These are phyloP conservation scores for Proliferodiscus dingleyae DNA, from an alignment of 2,329 filamentous ascomycete species.

Conservation along the genomic window DNA sequence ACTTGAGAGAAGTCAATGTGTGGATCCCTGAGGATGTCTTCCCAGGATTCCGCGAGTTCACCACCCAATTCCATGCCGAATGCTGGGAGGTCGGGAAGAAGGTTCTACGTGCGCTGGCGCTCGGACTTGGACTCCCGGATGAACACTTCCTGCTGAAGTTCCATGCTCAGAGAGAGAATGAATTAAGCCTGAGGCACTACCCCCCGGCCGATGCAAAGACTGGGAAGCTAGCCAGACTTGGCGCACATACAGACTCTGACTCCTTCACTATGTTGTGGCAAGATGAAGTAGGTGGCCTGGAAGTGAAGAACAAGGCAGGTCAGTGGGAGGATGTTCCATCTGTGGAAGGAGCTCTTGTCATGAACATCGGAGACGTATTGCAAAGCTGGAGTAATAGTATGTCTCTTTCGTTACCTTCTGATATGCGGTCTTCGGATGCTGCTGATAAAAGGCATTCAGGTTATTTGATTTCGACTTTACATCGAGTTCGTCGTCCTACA, in stretches of 20 bases:
- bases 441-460: constrained; percentile 29
- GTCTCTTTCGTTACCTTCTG: not conserved
- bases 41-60: constrained; percentile 42
- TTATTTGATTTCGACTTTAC: constrained; percentile 23
- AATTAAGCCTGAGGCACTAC: constrained; percentile 39
- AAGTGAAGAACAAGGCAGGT: constrained; percentile 38
- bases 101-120: constrained; percentile 9
- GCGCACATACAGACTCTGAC: constrained; percentile 39
- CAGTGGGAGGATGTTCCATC: constrained; percentile 35
- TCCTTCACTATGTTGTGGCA: constrained; percentile 44
- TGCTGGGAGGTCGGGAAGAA: constrained; percentile 5
- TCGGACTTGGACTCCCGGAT: constrained; percentile 7
- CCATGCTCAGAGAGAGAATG: constrained; percentile 8
- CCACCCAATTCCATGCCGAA: constrained; percentile 38
- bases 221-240: constrained; percentile 13
- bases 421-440: constrained; percentile 37
- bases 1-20: constrained; percentile 39
- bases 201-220: constrained; percentile 27
- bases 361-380: constrained; percentile 42
- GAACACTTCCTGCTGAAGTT: constrained; percentile 8
- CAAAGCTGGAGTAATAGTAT: constrained; percentile 13
- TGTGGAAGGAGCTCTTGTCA: constrained; percentile 37
- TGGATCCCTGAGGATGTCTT: constrained; percentile 41
- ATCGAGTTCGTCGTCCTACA: constrained; percentile 12
- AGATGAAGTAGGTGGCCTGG: constrained; percentile 40